Conservation (phyloP, 2,329 filamentous ascomycete species). For the Blastomyces percursus region DNA sequence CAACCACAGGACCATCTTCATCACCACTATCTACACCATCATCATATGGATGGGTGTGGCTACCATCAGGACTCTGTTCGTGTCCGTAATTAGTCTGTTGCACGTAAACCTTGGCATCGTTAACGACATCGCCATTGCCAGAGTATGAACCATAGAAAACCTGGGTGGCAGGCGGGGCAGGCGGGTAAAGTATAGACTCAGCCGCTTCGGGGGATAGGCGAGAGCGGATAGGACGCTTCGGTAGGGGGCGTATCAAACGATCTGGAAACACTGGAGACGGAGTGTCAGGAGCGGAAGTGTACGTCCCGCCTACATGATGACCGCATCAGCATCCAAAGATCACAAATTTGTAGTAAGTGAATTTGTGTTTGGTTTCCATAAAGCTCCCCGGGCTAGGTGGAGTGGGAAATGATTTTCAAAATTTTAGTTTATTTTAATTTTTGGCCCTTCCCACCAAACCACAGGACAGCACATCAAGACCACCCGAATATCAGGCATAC, state of each 20-base stretch:
- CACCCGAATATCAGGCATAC: not conserved
- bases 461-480: not conserved
- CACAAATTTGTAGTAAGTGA: slow-evolving; percentile 14
- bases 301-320: slow-evolving; percentile 35
- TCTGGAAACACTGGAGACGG: slow-evolving; percentile 74
- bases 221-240: slow-evolving; percentile 77
- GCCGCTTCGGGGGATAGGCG: slow-evolving; percentile 76
- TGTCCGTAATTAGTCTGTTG: slow-evolving; percentile 34
- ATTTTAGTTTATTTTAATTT: not conserved
- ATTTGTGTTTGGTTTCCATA: not conserved
- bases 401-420: not conserved
- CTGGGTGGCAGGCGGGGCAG: slow-evolving; percentile 57
- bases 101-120: slow-evolving; percentile 36
- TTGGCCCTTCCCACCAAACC: not conserved
- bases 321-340: slow-evolving; percentile 29
- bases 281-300: slow-evolving; percentile 52
- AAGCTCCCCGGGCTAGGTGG: not conserved
- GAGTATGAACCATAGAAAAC: slow-evolving; percentile 62
- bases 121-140: slow-evolving; percentile 45
- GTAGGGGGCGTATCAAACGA: slow-evolving; percentile 83
- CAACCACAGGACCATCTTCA: slow-evolving; percentile 41
- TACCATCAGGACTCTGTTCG: slow-evolving; percentile 29
- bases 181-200: slow-evolving; percentile 70
- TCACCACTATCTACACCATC: slow-evolving; percentile 52
- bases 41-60: slow-evolving; percentile 39